A percentile compares a stretch with the other conserved stretches of the same genome.
Evolutionary conservation across 2,329 filamentous ascomycete genomes (phyloP).

Genomic region (Aquanectria penicillioides): DNA sequence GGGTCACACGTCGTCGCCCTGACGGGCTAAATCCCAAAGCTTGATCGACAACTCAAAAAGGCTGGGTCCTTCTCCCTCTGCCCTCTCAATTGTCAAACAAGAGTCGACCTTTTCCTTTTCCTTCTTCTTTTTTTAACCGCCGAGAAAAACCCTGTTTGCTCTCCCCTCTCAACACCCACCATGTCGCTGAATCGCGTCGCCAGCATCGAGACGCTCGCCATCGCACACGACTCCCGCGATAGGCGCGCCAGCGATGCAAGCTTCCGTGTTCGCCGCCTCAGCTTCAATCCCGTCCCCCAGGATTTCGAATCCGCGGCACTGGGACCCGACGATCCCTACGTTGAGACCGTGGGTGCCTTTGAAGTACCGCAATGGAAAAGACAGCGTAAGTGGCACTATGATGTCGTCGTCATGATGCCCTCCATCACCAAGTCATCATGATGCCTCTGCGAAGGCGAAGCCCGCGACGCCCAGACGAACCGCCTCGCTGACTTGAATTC

Average conservation of each 20-base stretch:
- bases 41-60: too few relatives aligned
- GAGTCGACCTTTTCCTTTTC: too few relatives aligned
- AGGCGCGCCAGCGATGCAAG: constrained; percentile 58
- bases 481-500: constrained; percentile 15
- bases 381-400: constrained; percentile 51
- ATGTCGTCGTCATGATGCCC: background rate
- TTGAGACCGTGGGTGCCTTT: constrained; percentile 62
- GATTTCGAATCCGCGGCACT: constrained; percentile 58
- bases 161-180: too few relatives aligned
- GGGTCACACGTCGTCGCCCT: background rate
- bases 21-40: background rate
- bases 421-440: background rate
- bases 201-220: constrained; percentile 63
- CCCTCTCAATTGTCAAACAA: too few relatives aligned
- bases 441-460: too few relatives aligned
- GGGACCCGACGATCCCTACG: constrained; percentile 48
- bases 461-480: too few relatives aligned
- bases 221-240: constrained; percentile 35
- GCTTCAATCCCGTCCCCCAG: constrained; percentile 65
- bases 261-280: constrained; percentile 58
- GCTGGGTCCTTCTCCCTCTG: too few relatives aligned
- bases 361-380: constrained; percentile 65
- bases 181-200: constrained; percentile 65
- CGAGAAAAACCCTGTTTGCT: too few relatives aligned
- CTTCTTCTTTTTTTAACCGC: background rate